Evolutionary conservation across 441 rosid species (phyloP), one percentile per base, ranked within the genome.

Genomic region (Syzygium syzygioides): DNA sequence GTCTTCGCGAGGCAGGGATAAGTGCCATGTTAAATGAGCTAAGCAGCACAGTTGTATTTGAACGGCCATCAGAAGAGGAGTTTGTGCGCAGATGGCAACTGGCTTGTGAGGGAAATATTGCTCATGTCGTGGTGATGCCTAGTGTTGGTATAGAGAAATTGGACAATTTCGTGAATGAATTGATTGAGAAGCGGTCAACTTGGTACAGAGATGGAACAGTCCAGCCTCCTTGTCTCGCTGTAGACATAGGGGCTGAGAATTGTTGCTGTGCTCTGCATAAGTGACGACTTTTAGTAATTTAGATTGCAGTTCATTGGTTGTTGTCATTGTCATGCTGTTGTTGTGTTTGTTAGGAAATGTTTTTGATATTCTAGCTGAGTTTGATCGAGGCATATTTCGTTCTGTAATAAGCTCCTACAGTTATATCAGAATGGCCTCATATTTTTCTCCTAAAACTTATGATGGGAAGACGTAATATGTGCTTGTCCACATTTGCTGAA

Each of bases 121-220:
- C 99, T 56, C 99, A 97, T 79, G 95, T 95, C 11, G 98, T 96
- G 90, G 99, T 97, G 90, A 97, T 97, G 99, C 99, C 99, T 25
- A 97, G 86, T 80, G 97, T 96, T 57, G 93, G 93, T 52, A 87
- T 95, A 12, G 96, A 96, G 34, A 96, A 96, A 94, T 94, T 97
- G 86, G 97, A 97, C 68, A 85, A 62, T 91, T 97, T 96, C 90
- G 87, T 97, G 90, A 88, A 93, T 55, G 98, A 96, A 85, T 90
- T 97, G 11, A 89, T 93, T 34, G 92, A 93, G 64, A 90, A 93
- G 64, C 93, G 98, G 37, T 90, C 90, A 13, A 91, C 91, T 68
- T 96, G 99, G 99, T 97, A 94, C 32, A 87, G 60, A 79, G 94
- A 92, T 9, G 97, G 91, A 54, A 87, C 87, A 52, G 90, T 53